Conservation (phyloP, 495 filamentous ascomycete species). For the Bacidia gigantensis region DNA sequence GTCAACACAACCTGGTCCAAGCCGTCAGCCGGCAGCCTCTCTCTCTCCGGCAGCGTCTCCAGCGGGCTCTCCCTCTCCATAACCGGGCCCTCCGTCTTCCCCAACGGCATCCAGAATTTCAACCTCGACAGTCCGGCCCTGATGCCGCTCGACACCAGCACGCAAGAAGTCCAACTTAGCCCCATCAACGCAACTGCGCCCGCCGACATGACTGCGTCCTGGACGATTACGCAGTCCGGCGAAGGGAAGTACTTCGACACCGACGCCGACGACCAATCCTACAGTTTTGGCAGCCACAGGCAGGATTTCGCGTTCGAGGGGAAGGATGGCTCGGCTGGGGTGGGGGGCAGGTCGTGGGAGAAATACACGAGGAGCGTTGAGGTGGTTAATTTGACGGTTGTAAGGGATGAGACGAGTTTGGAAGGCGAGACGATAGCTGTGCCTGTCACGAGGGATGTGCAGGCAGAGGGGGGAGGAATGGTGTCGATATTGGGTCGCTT, state of each 20-base stretch:
- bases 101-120: slow-evolving; percentile 42
- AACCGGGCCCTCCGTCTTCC: slow-evolving; percentile 44
- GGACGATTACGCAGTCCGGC: slow-evolving; percentile 44
- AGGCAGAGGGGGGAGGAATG: background rate
- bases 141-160: slow-evolving; percentile 7
- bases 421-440: slow-evolving; percentile 11
- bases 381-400: slow-evolving; percentile 38
- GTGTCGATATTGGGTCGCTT: background rate
- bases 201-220: too few relatives aligned
- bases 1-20: slow-evolving; percentile 43
- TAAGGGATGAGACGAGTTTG: slow-evolving; percentile 25
- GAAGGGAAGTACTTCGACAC: slow-evolving; percentile 39
- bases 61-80: slow-evolving; percentile 44
- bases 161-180: slow-evolving; percentile 6
- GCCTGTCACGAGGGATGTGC: background rate
- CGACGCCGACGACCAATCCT: slow-evolving; percentile 32
- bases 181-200: background rate
- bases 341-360: slow-evolving; percentile 9
- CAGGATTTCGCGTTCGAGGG: slow-evolving; percentile 41
- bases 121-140: background rate
- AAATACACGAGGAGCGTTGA: slow-evolving; percentile 36
- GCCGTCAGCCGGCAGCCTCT: slow-evolving; percentile 36
- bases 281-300: slow-evolving; percentile 36
- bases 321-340: slow-evolving; percentile 9
- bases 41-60: slow-evolving; percentile 41